Percentiles rank a stretch among this genome's conserved stretches.
Evolutionary conservation across 2,329 filamentous ascomycete species (phyloP).

Genomic region (Pseudopithomyces maydicus): DNA sequence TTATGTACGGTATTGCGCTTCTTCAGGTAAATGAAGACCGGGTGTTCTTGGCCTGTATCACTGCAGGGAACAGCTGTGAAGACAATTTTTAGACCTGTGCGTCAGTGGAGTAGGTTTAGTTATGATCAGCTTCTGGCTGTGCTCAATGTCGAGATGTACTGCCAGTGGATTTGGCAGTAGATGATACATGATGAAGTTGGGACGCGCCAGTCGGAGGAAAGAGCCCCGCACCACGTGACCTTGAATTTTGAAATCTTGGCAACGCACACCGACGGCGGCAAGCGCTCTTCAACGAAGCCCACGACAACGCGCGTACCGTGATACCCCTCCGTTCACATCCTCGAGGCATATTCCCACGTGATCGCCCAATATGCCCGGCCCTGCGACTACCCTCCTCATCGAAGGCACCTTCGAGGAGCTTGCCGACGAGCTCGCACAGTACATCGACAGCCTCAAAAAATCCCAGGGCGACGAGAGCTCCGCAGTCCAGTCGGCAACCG

Average conservation of each 20-base stretch:
- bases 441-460: constrained; percentile 83
- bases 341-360: constrained; percentile 28
- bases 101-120: too few relatives aligned
- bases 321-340: constrained; percentile 15
- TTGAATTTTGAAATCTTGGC: constrained; percentile 37
- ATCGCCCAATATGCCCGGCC: constrained; percentile 59
- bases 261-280: constrained; percentile 27
- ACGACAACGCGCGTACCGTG: constrained; percentile 21
- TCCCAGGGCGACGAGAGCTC: constrained; percentile 57
- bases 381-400: constrained; percentile 70
- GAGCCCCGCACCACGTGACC: constrained; percentile 4
- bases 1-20: too few relatives aligned
- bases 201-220: neutral
- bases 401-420: constrained; percentile 95
- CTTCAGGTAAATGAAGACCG: too few relatives aligned
- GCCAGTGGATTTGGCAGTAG: neutral
- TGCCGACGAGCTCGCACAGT: constrained; percentile 91
- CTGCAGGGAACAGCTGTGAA: too few relatives aligned
- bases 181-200: neutral
- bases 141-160: neutral
- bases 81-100: too few relatives aligned
- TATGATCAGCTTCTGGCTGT: too few relatives aligned
- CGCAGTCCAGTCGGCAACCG: constrained; percentile 65
- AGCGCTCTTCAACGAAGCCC: constrained; percentile 27
- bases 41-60: too few relatives aligned